These are phyloP conservation scores for Boletus rubescentipes DNA, from an alignment of 768 basidiomycete species.

Conservation along the genomic window DNA sequence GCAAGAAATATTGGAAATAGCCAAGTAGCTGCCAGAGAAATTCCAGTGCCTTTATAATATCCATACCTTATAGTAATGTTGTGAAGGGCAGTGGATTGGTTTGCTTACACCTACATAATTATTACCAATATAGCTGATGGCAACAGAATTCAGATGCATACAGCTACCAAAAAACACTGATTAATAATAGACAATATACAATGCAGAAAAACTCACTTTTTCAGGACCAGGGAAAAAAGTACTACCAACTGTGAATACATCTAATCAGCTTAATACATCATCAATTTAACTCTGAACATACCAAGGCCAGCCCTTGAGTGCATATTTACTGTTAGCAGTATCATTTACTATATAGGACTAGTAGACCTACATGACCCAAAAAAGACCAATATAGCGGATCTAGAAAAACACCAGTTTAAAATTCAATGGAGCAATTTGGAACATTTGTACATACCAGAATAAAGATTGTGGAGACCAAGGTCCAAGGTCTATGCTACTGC, in stretches of 20 bases:
- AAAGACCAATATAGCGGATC: background rate
- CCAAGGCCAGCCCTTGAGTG: background rate
- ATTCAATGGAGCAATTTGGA: too few relatives aligned
- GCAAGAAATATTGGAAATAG: background rate
- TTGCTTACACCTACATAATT: background rate
- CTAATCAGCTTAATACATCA: background rate
- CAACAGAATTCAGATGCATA: background rate
- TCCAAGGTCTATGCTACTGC: background rate
- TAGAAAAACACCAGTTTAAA: background rate
- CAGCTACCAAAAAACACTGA: background rate
- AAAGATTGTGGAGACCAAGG: slow-evolving; percentile 7
- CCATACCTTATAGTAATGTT: background rate
- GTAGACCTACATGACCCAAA: background rate
- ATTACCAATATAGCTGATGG: background rate
- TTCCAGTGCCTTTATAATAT: background rate
- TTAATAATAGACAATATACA: background rate
- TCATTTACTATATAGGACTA: too few relatives aligned
- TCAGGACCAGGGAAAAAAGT: background rate
- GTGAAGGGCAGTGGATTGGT: background rate
- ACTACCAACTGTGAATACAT: background rate
- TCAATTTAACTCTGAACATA: background rate
- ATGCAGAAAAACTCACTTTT: background rate
- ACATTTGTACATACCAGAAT: background rate
- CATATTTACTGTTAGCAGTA: background rate
- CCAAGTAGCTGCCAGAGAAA: background rate